A percentile compares a stretch with the other conserved stretches of the same genome.
Conservation (phyloP, 2,329 filamentous ascomycete species). For the Cladosporium colombiae region DNA sequence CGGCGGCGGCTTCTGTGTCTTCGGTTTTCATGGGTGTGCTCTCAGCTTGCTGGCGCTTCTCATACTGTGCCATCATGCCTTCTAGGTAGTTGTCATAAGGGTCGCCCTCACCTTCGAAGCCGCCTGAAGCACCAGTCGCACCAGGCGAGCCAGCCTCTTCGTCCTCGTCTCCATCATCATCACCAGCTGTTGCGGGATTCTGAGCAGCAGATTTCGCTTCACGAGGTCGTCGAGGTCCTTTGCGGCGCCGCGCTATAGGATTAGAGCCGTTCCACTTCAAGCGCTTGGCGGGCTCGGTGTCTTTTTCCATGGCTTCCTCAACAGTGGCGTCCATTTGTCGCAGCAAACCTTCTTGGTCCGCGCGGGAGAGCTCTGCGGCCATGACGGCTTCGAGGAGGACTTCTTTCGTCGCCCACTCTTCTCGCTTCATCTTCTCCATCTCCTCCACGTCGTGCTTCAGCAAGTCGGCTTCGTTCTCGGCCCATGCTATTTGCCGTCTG, state of each 20-base stretch:
- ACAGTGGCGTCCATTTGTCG: constrained; percentile 37
- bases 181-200: constrained; percentile 17
- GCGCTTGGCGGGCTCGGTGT: constrained; percentile 38
- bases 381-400: constrained; percentile 73
- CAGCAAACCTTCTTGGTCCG: constrained; percentile 37
- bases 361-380: constrained; percentile 64
- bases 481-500: constrained; percentile 70
- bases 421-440: constrained; percentile 66
- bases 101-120: constrained; percentile 37
- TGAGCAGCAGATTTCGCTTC: constrained; percentile 12
- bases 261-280: constrained; percentile 33
- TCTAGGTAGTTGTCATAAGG: constrained; percentile 38
- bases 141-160: constrained; percentile 30
- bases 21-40: constrained; percentile 30
- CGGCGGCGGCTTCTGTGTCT: constrained; percentile 25
- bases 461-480: constrained; percentile 64
- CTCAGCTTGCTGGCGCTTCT: constrained; percentile 28
- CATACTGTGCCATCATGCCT: constrained; percentile 30
- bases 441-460: constrained; percentile 65
- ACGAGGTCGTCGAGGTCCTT: background rate
- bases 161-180: constrained; percentile 20
- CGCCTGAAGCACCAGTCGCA: constrained; percentile 32
- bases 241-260: constrained; percentile 17
- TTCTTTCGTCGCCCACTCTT: constrained; percentile 80
- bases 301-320: constrained; percentile 39